Conservation (phyloP, 192 early-diverging fungal species). For the Entophlyctis luteolus region DNA sequence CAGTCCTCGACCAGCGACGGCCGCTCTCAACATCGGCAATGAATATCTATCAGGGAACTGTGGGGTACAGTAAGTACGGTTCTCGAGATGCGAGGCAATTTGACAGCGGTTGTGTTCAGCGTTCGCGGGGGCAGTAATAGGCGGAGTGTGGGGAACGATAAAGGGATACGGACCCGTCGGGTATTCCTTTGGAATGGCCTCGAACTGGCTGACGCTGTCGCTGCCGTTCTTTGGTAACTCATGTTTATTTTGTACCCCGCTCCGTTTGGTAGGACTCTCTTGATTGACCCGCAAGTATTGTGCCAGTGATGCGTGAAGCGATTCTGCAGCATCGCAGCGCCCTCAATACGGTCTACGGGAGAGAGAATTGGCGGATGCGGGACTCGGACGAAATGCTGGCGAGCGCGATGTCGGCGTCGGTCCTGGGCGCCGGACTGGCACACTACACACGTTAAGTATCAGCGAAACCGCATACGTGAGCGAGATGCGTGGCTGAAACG, state of each 20-base stretch:
- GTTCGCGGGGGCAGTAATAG: background rate
- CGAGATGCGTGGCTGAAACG: too few relatives aligned
- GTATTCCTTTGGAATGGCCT: conserved; percentile 40
- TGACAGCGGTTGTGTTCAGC: conserved; percentile 19
- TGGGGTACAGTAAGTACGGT: background rate
- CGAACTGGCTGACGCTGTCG: conserved; percentile 40
- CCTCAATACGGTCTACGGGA: conserved; percentile 19
- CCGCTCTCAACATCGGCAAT: background rate
- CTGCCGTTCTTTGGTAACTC: conserved; percentile 43
- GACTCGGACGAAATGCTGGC: conserved; percentile 44
- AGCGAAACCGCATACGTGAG: too few relatives aligned
- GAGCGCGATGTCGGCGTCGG: conserved; percentile 20
- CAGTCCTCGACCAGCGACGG: too few relatives aligned
- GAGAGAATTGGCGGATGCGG: conserved; percentile 18
- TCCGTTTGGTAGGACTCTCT: too few relatives aligned
- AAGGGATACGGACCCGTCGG: conserved; percentile 29
- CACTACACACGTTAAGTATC: conserved; percentile 35
- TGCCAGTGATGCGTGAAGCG: conserved; percentile 29
- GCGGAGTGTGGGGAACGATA: conserved; percentile 1
- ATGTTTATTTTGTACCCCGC: background rate
- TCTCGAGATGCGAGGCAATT: background rate
- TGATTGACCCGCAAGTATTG: too few relatives aligned
- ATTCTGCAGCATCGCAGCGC: conserved; percentile 32
- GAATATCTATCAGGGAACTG: background rate
- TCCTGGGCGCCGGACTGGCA: conserved; percentile 37